Evolutionary conservation across 2,329 filamentous ascomycete genomes (phyloP), one percentile per base, ranked within the genome.

Genomic region (Arthroderma sp.): DNA sequence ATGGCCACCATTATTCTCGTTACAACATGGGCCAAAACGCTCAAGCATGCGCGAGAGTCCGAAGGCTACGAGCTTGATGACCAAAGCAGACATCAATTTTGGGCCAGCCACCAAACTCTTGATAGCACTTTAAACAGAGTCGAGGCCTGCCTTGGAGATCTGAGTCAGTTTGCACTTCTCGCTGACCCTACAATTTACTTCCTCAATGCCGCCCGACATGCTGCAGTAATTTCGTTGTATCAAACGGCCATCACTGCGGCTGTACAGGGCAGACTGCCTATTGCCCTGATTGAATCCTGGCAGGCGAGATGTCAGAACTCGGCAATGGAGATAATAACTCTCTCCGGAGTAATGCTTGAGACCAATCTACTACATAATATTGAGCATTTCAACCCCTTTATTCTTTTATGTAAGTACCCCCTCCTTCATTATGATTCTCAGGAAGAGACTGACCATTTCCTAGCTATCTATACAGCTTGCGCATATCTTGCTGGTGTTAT

Each of bases 321-420:
- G 21, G 37, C 54, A 3, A 55, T 55, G 54, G 54, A 55, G 19
- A 55, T 47, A 13, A 31, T 55, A 31, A 47, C 37, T 1, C 37
- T 55, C 15, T 41, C 37, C 6, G 39, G 54, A n/a, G 39, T 44
- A 19, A 55, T 55, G 54, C 39, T 55, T 21, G 54, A 55, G 39
- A 19, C 37, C 11, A 55, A 44, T 33, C 17, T 39, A 31, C 37
- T 55, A 8, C 54, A 55, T 21, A 41, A 55, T 28, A 47, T 39
- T 17, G 17, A 44, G 23, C 54, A 55, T 55, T 55, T 55, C n/a
- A 55, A 55, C 23, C 54, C 54, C 11, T 55, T 43, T 44, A 43
- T 55, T 25, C 38, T 55, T 44, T 44, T 55, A 55, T 44, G 54
- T 55, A 41, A 55, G 54, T 55, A 17, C 8, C 28, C n/a, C 13